Conservation (phyloP, 225 moss, liverwort and hornwort genomes). For the Sphagnum contortum region DNA sequence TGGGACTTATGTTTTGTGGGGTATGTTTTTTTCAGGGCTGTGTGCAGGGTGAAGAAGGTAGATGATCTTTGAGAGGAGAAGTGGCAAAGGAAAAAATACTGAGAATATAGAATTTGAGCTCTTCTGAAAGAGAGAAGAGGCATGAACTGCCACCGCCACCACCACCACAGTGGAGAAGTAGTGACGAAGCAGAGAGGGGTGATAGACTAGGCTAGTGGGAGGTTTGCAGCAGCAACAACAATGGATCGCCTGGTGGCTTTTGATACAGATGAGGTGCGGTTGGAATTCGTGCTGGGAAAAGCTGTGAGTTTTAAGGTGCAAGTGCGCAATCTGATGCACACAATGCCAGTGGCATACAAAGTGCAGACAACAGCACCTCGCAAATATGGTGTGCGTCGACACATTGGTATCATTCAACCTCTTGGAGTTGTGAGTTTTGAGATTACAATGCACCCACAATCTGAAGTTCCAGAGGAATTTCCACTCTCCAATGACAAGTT, state of each 20-base stretch:
- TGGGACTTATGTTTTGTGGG: too few species aligned
- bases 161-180: too few species aligned
- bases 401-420: constrained; percentile 65
- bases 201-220: too few species aligned
- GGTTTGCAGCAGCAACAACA: too few species aligned
- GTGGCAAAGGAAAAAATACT: too few species aligned
- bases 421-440: constrained; percentile 44
- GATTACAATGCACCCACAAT: constrained; percentile 48
- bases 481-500: constrained; percentile 72
- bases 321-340: constrained; percentile 52
- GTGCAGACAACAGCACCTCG: constrained; percentile 76
- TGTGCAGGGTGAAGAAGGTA: too few species aligned
- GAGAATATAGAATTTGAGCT: too few species aligned
- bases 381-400: constrained; percentile 73
- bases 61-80: too few species aligned
- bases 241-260: constrained; percentile 70
- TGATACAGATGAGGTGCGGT: constrained; percentile 55
- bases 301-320: constrained; percentile 54
- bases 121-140: too few species aligned
- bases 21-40: too few species aligned
- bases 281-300: constrained; percentile 56
- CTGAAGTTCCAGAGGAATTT: constrained; percentile 64
- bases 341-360: constrained; percentile 68
- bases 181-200: too few species aligned
- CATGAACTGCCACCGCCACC: too few species aligned